phyloP scores from a whole-genome alignment of 176 grass and related monocot genomes.

The Bolboschoenus planiculmis region DNA sequence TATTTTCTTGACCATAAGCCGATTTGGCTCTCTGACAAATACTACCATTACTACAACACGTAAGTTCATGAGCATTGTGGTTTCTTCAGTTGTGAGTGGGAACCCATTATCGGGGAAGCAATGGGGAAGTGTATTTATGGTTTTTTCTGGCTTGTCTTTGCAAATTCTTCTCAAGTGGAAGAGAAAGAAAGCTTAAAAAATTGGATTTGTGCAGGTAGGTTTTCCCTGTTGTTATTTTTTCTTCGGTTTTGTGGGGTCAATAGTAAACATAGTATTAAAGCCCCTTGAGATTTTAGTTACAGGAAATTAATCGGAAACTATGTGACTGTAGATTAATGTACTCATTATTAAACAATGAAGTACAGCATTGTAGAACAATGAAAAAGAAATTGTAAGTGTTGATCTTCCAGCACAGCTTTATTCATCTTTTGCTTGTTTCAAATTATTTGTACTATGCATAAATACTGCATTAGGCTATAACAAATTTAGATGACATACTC shows the following conservation, averaged over 20 bases:
- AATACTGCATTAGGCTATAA: background rate
- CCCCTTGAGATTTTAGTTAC: constrained; percentile 20
- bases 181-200: constrained; percentile 58
- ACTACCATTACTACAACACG: constrained; percentile 94
- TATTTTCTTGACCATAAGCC: constrained; percentile 97
- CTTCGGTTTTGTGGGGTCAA: constrained; percentile 3
- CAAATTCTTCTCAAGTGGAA: constrained; percentile 86
- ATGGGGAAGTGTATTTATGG: constrained; percentile 67
- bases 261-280: constrained; percentile 14
- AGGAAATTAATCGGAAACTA: constrained; percentile 12
- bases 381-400: background rate
- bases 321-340: background rate
- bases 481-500: background rate
- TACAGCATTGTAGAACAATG: background rate
- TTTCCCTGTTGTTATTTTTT: constrained; percentile 10
- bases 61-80: constrained; percentile 88
- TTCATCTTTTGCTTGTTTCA: background rate
- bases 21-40: constrained; percentile 89
- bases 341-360: constrained; percentile 6
- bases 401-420: background rate
- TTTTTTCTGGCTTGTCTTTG: constrained; percentile 37
- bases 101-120: constrained; percentile 65
- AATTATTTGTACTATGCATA: background rate
- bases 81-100: constrained; percentile 76
- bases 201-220: constrained; percentile 16